Evolutionary conservation across 441 rosid species (phyloP), one percentile per base, ranked within the genome.

Genomic region (Hypseocharis bilobata): DNA sequence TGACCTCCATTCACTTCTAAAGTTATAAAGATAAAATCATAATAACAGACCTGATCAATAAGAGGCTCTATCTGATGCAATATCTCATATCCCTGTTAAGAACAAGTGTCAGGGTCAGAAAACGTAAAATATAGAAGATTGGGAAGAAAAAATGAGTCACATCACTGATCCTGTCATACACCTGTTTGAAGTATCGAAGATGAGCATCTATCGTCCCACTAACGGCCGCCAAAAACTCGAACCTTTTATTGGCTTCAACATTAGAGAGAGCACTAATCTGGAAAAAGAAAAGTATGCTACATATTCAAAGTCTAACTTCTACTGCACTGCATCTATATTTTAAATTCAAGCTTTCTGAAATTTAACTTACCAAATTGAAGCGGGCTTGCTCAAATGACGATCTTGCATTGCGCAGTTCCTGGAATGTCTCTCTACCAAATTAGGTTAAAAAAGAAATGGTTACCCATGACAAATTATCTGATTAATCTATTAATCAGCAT

Each of bases 181-280:
- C 99, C 80, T 95, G 97, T 80, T 92, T 95, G 72, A 92, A 95
- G 83, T 95, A 92, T 63, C 93, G 89, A 76, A 87, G 97, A 83
- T 92, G 99, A 4, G 99, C 99, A 82, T 95, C 97, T 98, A 95
- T 95, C 0, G 98, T 95, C 62, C 96, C 97, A 56, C 98, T 89
- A 69, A 92, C 92, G 70, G 98, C 96, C 82, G 92, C 98, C 70
- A 92, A 77, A 76, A 95, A 95, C 75, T 95, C 98, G 79, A 88
- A 95, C 80, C 96, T 95, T 74, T 87, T 95, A 68, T 95, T 92
- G 20, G 97, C 96, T 84, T 95, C 99, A 47, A 95, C 95, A 85
- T 80, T 88, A 28, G 99, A 89, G 78, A 92, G 82, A 55, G 99
- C 84, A 65, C 95, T 91, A 72, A 94, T 83, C 99, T 94, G 70